Evolutionary conservation across 2,329 filamentous ascomycete genomes (phyloP).

Genomic region (Ophiostoma pallidulum): DNA sequence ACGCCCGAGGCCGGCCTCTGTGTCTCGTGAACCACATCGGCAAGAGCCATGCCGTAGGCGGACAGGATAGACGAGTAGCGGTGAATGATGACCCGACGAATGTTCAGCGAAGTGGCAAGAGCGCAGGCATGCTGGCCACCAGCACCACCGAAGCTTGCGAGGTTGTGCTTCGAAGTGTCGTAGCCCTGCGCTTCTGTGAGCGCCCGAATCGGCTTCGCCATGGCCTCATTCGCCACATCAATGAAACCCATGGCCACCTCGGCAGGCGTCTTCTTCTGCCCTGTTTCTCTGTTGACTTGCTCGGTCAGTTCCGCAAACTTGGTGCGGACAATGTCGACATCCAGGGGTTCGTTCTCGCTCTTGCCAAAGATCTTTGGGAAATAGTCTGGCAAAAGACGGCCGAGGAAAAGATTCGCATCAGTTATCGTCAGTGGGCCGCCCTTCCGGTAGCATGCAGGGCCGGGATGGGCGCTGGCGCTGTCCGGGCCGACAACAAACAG

Average conservation of each 20-base stretch:
- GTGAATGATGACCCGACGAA: constrained; percentile 75
- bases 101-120: constrained; percentile 74
- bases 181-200: constrained; percentile 90
- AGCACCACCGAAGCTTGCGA: constrained; percentile 85
- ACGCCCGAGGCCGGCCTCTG: constrained; percentile 64
- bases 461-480: constrained; percentile 59
- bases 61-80: constrained; percentile 81
- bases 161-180: constrained; percentile 78
- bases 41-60: constrained; percentile 84
- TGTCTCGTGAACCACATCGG: constrained; percentile 82
- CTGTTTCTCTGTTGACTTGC: constrained; percentile 63
- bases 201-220: constrained; percentile 73
- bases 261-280: constrained; percentile 44
- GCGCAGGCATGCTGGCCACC: constrained; percentile 85
- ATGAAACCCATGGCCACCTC: constrained; percentile 54
- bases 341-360: constrained; percentile 62
- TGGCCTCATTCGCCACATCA: constrained; percentile 60
- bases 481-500: constrained; percentile 82
- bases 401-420: constrained; percentile 57
- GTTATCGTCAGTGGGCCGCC: constrained; percentile 33
- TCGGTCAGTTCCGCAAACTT: constrained; percentile 84
- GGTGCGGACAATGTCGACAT: constrained; percentile 56
- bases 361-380: constrained; percentile 62
- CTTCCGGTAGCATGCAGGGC: constrained; percentile 62
- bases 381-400: constrained; percentile 45